These are phyloP conservation scores for Lobosporangium transversale DNA, from an alignment of 192 early-diverging fungal genomes.

Conservation along the genomic window DNA sequence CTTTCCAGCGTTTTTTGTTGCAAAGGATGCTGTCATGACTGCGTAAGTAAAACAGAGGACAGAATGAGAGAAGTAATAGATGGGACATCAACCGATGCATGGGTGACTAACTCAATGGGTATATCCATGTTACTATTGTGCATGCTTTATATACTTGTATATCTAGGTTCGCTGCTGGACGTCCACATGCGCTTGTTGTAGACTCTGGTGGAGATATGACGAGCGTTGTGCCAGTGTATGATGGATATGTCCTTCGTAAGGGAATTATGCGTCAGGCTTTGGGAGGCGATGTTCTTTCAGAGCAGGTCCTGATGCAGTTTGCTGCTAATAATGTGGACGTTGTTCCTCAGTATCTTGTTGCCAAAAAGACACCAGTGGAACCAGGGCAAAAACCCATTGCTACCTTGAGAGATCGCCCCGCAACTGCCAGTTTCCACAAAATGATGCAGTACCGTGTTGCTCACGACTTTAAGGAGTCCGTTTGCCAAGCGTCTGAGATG, in stretches of 20 bases:
- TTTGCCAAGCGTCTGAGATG: conserved; percentile 85
- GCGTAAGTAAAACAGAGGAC: conserved; percentile 77
- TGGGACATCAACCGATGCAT: too few species aligned
- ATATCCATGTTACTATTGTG: too few species aligned
- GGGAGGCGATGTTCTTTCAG: conserved; percentile 86
- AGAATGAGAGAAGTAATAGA: too few species aligned
- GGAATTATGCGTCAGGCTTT: conserved; percentile 75
- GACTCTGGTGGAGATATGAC: conserved; percentile 91
- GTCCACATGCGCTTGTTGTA: conserved; percentile 88
- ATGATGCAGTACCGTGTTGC: conserved; percentile 81
- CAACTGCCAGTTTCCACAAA: conserved; percentile 74
- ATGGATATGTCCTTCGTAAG: conserved; percentile 96
- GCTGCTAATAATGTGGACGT: conserved; percentile 69
- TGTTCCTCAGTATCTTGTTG: conserved; percentile 87
- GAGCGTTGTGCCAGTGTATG: conserved; percentile 95
- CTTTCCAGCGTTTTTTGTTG: conserved; percentile 93
- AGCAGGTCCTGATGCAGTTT: conserved; percentile 74
- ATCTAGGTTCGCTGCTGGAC: conserved; percentile 86
- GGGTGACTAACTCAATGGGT: too few species aligned
- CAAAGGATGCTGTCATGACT: conserved; percentile 90
- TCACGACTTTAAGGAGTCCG: conserved; percentile 94
- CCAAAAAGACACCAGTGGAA: conserved; percentile 78
- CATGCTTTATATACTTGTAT: too few species aligned
- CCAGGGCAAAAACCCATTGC: conserved; percentile 71
- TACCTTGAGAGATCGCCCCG: conserved; percentile 62